Conservation (phyloP, 208 protist genomes). For the Leishmania major region DNA sequence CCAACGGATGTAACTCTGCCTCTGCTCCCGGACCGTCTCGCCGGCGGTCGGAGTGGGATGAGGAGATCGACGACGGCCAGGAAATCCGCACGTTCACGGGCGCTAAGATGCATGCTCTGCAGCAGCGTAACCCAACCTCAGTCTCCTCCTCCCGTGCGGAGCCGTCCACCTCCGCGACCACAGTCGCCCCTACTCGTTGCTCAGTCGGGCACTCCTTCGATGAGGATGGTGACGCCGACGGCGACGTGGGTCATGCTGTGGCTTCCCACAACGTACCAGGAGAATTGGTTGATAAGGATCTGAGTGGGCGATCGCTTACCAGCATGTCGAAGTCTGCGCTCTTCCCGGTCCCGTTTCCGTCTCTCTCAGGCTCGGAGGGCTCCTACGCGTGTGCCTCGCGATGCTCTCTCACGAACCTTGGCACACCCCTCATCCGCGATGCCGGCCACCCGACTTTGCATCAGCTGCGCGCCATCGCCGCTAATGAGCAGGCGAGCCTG, state of each 20-base stretch:
- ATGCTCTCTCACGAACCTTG: slow-evolving; percentile 74
- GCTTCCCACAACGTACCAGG: background rate
- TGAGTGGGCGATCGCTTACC: background rate
- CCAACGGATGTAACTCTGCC: background rate
- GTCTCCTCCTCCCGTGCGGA: background rate
- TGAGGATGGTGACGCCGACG: slow-evolving; percentile 44
- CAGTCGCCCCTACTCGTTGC: background rate
- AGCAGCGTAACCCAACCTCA: background rate
- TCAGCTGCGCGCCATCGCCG: slow-evolving; percentile 41
- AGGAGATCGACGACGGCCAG: slow-evolving; percentile 49
- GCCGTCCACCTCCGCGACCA: background rate
- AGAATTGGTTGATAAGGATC: too few relatives aligned
- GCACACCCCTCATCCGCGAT: slow-evolving; percentile 1
- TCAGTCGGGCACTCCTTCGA: slow-evolving; percentile 39
- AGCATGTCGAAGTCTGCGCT: slow-evolving; percentile 1
- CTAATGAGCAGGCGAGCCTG: slow-evolving; percentile 29
- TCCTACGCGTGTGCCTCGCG: slow-evolving; percentile 43
- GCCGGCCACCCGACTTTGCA: slow-evolving; percentile 42
- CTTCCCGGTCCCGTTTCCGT: slow-evolving; percentile 73
- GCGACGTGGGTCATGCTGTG: background rate
- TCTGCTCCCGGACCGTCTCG: background rate
- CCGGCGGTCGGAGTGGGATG: slow-evolving; percentile 49
- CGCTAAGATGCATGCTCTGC: background rate
- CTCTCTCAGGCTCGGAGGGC: slow-evolving; percentile 24
- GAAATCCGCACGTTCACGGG: background rate